Percentiles rank a stretch among this genome's conserved stretches.
These are phyloP conservation scores for Microsporum canis DNA, from an alignment of 2,329 filamentous ascomycete species.

Conservation along the genomic window DNA sequence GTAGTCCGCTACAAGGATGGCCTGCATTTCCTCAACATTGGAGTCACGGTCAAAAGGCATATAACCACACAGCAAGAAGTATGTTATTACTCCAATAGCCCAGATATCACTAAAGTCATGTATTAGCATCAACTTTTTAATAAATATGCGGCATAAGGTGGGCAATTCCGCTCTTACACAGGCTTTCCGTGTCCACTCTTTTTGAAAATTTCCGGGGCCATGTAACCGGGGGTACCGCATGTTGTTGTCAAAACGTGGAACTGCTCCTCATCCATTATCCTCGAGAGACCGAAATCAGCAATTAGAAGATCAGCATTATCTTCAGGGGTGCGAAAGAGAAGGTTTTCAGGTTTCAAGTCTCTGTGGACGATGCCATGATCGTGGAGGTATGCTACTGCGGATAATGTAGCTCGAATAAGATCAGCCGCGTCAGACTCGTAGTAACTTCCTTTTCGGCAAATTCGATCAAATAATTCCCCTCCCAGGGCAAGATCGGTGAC, in stretches of 20 bases:
- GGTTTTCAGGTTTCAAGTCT: slow-evolving; percentile 93
- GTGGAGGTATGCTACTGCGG: slow-evolving; percentile 95
- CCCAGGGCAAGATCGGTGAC: slow-evolving; percentile 94
- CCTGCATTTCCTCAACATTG: slow-evolving; percentile 99
- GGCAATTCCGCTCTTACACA: slow-evolving; percentile 44
- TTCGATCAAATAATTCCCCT: slow-evolving; percentile 94
- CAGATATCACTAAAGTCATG: slow-evolving; percentile 61
- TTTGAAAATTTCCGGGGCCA: slow-evolving; percentile 99
- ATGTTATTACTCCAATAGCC: slow-evolving; percentile 97
- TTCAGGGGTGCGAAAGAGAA: slow-evolving; percentile 92
- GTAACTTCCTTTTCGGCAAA: slow-evolving; percentile 96
- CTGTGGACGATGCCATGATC: slow-evolving; percentile 98
- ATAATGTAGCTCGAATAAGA: slow-evolving; percentile 85
- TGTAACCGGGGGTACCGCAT: slow-evolving; percentile 94
- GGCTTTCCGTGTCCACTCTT: slow-evolving; percentile 97
- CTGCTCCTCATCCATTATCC: slow-evolving; percentile 98
- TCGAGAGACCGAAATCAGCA: slow-evolving; percentile 87
- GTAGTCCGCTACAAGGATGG: slow-evolving; percentile 93
- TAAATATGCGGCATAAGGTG: not conserved
- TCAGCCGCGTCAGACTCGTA: slow-evolving; percentile 96
- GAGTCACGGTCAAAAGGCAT: slow-evolving; percentile 96
- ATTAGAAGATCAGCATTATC: slow-evolving; percentile 96
- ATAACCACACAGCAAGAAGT: slow-evolving; percentile 95
- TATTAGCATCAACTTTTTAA: not conserved
- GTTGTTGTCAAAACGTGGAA: slow-evolving; percentile 97